Percentiles rank a stretch among this genome's conserved stretches.
phyloP scores from a whole-genome alignment of 2,329 filamentous ascomycete genomes.

The Byssothecium circinans region DNA sequence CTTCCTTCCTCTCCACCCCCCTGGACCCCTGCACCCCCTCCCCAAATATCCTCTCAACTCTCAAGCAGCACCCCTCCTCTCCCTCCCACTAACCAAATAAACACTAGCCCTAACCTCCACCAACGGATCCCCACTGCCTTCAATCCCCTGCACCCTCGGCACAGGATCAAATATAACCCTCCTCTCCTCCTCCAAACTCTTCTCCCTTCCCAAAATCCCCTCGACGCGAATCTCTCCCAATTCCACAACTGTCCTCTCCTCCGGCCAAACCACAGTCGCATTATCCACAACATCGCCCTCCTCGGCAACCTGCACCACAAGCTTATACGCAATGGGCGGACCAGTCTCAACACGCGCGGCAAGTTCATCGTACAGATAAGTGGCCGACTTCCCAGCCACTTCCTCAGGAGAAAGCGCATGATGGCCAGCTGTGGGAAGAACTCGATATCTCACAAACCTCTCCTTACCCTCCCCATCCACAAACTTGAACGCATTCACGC shows the following conservation, averaged over 20 bases:
- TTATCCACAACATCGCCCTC: constrained; percentile 53
- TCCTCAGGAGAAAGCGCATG: constrained; percentile 45
- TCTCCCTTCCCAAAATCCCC: constrained; percentile 43
- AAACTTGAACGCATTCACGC: constrained; percentile 55
- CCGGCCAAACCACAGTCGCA: constrained; percentile 57
- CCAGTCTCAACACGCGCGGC: constrained; percentile 39
- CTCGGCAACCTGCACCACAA: constrained; percentile 55
- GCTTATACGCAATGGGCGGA: constrained; percentile 48
- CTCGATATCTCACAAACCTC: constrained; percentile 53
- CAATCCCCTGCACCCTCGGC: constrained; percentile 57
- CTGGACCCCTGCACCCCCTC: too few species aligned
- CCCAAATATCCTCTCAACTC: constrained; percentile 1
- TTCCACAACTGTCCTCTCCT: constrained; percentile 53
- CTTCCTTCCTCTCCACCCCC: too few species aligned
- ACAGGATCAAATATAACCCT: constrained; percentile 61
- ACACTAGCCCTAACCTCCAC: constrained; percentile 58
- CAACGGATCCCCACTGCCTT: constrained; percentile 57
- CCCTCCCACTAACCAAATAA: constrained; percentile 58
- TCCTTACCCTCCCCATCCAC: constrained; percentile 44
- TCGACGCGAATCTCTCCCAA: constrained; percentile 54
- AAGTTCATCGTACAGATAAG: constrained; percentile 57
- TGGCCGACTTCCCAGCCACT: constrained; percentile 41
- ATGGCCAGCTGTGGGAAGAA: constrained; percentile 51
- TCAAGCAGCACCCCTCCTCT: constrained; percentile 50
- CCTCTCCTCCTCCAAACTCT: constrained; percentile 52